A percentile compares a stretch with the other conserved stretches of the same genome.
Conservation (phyloP, 2,329 filamentous ascomycete genomes). For the Xylariaceae sp. region DNA sequence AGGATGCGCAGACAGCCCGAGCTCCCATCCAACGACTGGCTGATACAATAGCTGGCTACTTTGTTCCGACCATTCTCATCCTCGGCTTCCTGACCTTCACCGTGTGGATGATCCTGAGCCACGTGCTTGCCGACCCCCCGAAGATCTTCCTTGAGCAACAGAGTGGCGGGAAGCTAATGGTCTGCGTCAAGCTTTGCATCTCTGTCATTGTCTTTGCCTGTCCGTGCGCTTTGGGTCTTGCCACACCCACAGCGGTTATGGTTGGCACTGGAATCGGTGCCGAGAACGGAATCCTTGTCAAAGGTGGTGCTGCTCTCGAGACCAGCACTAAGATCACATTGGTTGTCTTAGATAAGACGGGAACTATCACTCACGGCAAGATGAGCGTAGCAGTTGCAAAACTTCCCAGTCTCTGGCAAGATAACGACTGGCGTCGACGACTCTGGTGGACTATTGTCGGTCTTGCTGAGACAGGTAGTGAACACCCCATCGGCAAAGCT, state of each 20-base stretch:
- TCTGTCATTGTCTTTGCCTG: conserved; percentile 98
- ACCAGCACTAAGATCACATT: conserved; percentile 85
- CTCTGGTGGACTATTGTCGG: conserved; percentile 97
- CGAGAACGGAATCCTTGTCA: conserved; percentile 95
- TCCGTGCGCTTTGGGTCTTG: conserved; percentile 91
- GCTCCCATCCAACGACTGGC: conserved; percentile 93
- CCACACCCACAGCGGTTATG: conserved; percentile 97
- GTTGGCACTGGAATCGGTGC: conserved; percentile 96
- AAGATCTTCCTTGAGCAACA: conserved; percentile 76
- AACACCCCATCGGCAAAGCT: conserved; percentile 92
- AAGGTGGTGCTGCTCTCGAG: conserved; percentile 89
- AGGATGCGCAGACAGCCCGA: conserved; percentile 90
- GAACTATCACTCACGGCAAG: conserved; percentile 88
- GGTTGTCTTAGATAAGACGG: conserved; percentile 92
- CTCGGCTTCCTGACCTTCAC: conserved; percentile 83
- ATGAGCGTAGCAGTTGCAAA: conserved; percentile 82
- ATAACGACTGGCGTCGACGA: conserved; percentile 61
- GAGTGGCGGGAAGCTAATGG: conserved; percentile 90
- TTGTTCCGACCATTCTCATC: conserved; percentile 82
- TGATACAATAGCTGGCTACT: conserved; percentile 87
- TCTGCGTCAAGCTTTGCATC: conserved; percentile 95
- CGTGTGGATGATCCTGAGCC: conserved; percentile 92
- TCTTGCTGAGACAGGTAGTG: conserved; percentile 91
- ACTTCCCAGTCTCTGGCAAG: conserved; percentile 65
- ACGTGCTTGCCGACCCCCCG: conserved; percentile 78